Conservation (phyloP, 75 land plant species). For the Isoetes taiwanensis region DNA sequence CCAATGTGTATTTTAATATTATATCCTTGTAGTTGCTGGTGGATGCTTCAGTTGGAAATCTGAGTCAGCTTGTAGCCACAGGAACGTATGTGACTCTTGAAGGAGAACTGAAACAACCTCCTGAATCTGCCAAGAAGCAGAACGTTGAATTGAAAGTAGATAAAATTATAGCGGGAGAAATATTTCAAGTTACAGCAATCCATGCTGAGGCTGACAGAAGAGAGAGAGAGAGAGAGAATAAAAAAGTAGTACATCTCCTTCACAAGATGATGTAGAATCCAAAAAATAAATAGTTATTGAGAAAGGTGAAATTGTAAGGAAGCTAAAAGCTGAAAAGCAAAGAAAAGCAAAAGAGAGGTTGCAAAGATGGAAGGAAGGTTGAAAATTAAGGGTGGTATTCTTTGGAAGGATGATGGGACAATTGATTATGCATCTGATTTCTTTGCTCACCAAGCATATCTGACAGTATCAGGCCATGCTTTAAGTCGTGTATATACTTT, state of each 20-base stretch:
- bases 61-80: constrained; percentile 43
- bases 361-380: no score
- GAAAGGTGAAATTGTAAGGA: constrained; percentile 50
- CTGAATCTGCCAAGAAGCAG: constrained; percentile 67
- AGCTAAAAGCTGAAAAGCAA: constrained; percentile 53
- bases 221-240: no score
- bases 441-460: no score
- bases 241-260: no score
- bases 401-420: no score
- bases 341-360: no score
- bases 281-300: constrained; percentile 38
- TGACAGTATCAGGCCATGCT: no score
- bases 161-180: constrained; percentile 19
- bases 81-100: constrained; percentile 70
- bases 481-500: no score
- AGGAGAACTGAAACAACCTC: constrained; percentile 64
- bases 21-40: constrained; percentile 52
- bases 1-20: no score
- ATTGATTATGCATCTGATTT: no score
- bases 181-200: constrained; percentile 40
- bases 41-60: constrained; percentile 31
- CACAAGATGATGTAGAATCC: constrained; percentile 58
- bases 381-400: no score
- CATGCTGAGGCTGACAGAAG: no score
- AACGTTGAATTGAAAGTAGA: constrained; percentile 59